phyloP scores from a whole-genome alignment of 768 basidiomycete genomes.

The Suillus clintonianus region DNA sequence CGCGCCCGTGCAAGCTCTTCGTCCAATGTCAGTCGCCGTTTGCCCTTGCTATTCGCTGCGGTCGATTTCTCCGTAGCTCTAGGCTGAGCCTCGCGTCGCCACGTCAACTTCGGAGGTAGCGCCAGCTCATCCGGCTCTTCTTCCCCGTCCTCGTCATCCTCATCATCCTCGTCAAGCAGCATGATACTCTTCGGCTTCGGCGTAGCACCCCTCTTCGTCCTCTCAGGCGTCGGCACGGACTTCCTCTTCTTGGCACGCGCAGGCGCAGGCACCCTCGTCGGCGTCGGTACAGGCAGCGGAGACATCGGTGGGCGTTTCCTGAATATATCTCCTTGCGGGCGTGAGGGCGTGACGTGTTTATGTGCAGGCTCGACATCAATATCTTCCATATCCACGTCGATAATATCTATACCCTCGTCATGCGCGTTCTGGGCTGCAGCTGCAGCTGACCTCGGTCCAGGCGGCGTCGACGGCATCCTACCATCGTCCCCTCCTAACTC shows the following conservation, averaged over 20 bases:
- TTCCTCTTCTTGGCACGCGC: conserved; percentile 32
- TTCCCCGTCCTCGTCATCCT: conserved; percentile 34
- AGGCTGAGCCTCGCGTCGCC: neutral
- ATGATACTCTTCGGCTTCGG: conserved; percentile 25
- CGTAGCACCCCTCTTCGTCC: conserved; percentile 33
- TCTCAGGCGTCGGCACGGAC: neutral
- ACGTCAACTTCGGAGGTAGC: conserved; percentile 25
- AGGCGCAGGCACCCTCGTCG: conserved; percentile 61
- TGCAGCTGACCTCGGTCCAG: conserved; percentile 33
- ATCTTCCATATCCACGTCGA: conserved; percentile 41
- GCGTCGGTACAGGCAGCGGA: conserved; percentile 55
- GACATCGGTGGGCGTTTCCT: conserved; percentile 64
- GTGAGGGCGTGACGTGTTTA: conserved; percentile 18
- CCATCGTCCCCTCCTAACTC: conserved; percentile 54
- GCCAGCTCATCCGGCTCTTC: conserved; percentile 36
- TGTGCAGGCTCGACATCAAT: conserved; percentile 4
- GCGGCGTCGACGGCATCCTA: conserved; percentile 49
- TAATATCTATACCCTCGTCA: conserved; percentile 25
- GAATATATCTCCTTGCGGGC: conserved; percentile 41
- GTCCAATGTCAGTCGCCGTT: conserved; percentile 60
- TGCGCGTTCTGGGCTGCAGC: neutral
- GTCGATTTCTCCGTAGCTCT: neutral
- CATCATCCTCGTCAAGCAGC: conserved; percentile 21
- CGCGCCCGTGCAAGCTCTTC: conserved; percentile 59
- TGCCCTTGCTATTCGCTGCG: conserved; percentile 17